These are phyloP conservation scores for Trichoderma brevicompactum DNA, from an alignment of 2,329 filamentous ascomycete genomes.

Conservation along the genomic window DNA sequence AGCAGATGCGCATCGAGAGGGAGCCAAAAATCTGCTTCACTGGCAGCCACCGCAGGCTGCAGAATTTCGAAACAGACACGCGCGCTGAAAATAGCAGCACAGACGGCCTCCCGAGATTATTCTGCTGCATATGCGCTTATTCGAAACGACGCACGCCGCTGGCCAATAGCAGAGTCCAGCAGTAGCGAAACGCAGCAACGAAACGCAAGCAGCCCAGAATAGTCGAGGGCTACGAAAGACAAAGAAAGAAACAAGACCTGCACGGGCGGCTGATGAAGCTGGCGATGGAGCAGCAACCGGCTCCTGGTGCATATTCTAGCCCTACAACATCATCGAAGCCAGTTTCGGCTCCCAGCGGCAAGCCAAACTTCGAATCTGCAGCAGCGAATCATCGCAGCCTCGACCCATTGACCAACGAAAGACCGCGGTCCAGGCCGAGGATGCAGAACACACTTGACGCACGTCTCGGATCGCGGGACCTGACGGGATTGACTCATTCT, in stretches of 20 bases:
- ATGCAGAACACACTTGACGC: conserved; percentile 26
- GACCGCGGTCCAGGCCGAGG: conserved; percentile 18
- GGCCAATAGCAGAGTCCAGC: conserved; percentile 6
- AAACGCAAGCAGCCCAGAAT: background rate
- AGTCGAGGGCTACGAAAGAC: background rate
- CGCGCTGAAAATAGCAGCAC: conserved; percentile 25
- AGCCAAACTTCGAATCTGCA: background rate
- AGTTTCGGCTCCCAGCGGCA: conserved; percentile 7
- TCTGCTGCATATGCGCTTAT: conserved; percentile 9
- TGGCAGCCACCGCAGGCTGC: conserved; percentile 2
- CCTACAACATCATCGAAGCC: background rate
- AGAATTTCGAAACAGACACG: conserved; percentile 29
- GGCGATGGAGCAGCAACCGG: conserved; percentile 5
- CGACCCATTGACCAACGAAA: conserved; percentile 16
- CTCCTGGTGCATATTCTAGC: background rate
- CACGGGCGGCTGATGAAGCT: conserved; percentile 15
- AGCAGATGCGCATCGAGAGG: background rate
- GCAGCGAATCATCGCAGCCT: background rate
- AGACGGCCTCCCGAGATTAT: conserved; percentile 3
- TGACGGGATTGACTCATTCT: conserved; percentile 20
- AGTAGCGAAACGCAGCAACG: conserved; percentile 6
- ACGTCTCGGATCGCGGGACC: conserved; percentile 25
- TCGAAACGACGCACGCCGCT: conserved; percentile 13
- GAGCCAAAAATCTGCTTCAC: conserved; percentile 24
- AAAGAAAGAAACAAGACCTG: background rate